A percentile compares a stretch with the other conserved stretches of the same genome.
Evolutionary conservation across 192 early-diverging fungal genomes (phyloP).

Genomic region (Thamnidium elegans): DNA sequence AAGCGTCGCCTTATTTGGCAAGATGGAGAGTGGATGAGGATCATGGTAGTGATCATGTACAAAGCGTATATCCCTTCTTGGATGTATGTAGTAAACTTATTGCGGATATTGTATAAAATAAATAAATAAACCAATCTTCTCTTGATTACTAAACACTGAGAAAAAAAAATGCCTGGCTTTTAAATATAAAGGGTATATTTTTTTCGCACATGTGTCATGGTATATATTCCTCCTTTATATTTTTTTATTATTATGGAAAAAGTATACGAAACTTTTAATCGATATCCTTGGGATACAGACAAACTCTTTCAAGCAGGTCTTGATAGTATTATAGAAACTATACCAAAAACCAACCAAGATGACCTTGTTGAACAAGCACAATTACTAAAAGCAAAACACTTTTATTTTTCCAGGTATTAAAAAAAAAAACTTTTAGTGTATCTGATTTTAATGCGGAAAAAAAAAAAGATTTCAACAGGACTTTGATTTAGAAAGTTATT

Average conservation of each 20-base stretch:
- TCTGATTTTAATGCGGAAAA: too few relatives aligned
- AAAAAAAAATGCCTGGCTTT: too few relatives aligned
- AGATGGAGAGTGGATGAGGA: constrained; percentile 9
- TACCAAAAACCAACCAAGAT: neutral
- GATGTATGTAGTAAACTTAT: constrained; percentile 93
- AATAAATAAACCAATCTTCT: neutral
- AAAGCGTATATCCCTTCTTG: constrained; percentile 76
- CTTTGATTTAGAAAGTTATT: constrained; percentile 45
- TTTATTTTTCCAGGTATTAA: constrained; percentile 31
- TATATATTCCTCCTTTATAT: too few relatives aligned
- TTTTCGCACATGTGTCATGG: too few relatives aligned
- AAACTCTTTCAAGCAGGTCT: constrained; percentile 20
- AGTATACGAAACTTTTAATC: constrained; percentile 8
- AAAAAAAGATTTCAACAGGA: constrained; percentile 27
- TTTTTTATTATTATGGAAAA: too few relatives aligned
- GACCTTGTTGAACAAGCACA: neutral
- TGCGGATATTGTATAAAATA: constrained; percentile 72
- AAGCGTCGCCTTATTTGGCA: neutral
- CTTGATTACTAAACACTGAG: neutral
- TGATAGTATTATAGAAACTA: neutral
- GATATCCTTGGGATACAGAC: constrained; percentile 19
- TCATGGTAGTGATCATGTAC: constrained; percentile 8
- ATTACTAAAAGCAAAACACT: constrained; percentile 31
- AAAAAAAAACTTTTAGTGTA: too few relatives aligned
- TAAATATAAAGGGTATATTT: too few relatives aligned